A percentile compares a stretch with the other conserved stretches of the same genome.
phyloP scores from a whole-genome alignment of 1,284 basidiomycete species.

The Paramarasmius palmivorus region DNA sequence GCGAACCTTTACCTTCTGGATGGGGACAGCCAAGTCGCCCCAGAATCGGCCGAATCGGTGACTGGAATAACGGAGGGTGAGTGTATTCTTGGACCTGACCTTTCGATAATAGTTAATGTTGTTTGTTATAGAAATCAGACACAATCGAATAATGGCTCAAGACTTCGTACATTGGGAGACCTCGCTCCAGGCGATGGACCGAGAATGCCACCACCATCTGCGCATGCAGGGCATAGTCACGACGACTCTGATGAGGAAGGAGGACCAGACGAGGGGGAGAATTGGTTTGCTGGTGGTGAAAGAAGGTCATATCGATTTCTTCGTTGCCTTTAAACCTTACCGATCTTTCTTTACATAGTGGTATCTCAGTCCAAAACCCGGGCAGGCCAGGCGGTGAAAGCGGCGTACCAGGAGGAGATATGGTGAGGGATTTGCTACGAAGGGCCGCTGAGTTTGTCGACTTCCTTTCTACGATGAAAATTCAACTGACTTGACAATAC shows the following conservation, averaged over 20 bases:
- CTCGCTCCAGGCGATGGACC: conserved; percentile 7
- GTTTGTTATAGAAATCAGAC: neutral
- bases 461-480: conserved; percentile 5
- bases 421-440: conserved; percentile 81
- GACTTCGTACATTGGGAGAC: conserved; percentile 13
- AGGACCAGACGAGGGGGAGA: conserved; percentile 48
- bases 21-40: conserved; percentile 46
- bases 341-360: conserved; percentile 49
- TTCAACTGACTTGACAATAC: conserved; percentile 4
- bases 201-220: neutral
- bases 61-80: conserved; percentile 24
- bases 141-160: neutral
- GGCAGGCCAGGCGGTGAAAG: conserved; percentile 39
- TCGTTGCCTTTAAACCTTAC: neutral
- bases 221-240: conserved; percentile 30
- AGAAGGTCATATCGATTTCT: conserved; percentile 59
- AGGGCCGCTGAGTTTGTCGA: conserved; percentile 77
- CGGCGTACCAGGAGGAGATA: conserved; percentile 54
- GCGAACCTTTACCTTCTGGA: conserved; percentile 42
- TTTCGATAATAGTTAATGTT: too few relatives aligned
- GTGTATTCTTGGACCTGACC: neutral
- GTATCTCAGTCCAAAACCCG: conserved; percentile 89
- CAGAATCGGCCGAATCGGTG: conserved; percentile 38
- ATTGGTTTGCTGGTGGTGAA: conserved; percentile 87
- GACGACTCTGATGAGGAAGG: conserved; percentile 54